Evolutionary conservation across 345 rosid genomes (phyloP).

Genomic region (Salix purpurea): DNA sequence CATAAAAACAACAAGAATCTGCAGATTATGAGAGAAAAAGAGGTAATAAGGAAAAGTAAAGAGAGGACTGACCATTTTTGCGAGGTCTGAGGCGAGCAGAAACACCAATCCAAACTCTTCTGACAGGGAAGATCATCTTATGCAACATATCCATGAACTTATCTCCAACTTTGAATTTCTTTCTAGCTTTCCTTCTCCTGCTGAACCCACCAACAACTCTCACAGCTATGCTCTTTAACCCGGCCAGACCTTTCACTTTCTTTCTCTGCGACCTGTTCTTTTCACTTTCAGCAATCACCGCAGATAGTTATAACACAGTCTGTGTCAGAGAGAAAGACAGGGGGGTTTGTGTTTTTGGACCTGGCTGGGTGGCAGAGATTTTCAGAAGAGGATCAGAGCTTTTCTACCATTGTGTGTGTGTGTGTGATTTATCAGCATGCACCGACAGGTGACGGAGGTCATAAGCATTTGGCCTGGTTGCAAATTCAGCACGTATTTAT

Average conservation of each 20-base stretch:
- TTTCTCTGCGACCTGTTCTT: too few species aligned
- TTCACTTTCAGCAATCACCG: not conserved
- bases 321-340: not conserved
- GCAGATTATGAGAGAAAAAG: not conserved
- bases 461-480: not conserved
- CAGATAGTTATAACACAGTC: not conserved
- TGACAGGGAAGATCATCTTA: constrained; percentile 52
- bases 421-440: not conserved
- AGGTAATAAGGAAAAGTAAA: not conserved
- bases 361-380: not conserved
- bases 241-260: constrained; percentile 29
- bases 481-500: not conserved
- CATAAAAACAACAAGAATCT: not conserved
- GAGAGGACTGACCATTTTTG: constrained; percentile 33
- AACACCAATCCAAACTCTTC: constrained; percentile 42
- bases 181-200: not conserved
- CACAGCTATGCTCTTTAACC: constrained; percentile 30
- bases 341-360: not conserved
- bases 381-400: not conserved
- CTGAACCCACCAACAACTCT: constrained; percentile 16
- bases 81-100: constrained; percentile 49
- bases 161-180: constrained; percentile 2
- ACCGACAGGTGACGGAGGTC: not conserved
- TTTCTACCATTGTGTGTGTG: not conserved
- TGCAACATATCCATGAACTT: constrained; percentile 49